Conservation (phyloP, 2,329 filamentous ascomycete species). For the Cladobotryum mycophilum region DNA sequence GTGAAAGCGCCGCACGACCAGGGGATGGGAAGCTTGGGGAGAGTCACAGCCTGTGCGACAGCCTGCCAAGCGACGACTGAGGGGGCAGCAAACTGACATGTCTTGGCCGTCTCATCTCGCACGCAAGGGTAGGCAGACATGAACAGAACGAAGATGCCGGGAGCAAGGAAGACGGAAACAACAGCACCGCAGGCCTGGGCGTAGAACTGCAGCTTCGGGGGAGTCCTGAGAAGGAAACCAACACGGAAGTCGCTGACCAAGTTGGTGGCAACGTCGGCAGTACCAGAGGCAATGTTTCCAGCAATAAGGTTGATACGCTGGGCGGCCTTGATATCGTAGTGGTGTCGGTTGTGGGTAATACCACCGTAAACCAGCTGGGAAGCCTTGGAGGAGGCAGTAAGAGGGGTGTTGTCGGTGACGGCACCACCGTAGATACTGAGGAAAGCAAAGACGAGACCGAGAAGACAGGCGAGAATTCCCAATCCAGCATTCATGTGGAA, state of each 20-base stretch:
- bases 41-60: slow-evolving; percentile 55
- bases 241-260: slow-evolving; percentile 60
- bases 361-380: slow-evolving; percentile 63
- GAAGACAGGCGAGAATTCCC: slow-evolving; percentile 47
- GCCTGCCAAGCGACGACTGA: slow-evolving; percentile 62
- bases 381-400: slow-evolving; percentile 62
- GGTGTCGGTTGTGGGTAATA: slow-evolving; percentile 50
- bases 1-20: slow-evolving; percentile 49
- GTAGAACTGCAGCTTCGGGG: slow-evolving; percentile 59
- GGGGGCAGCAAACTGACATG: slow-evolving; percentile 55
- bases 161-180: slow-evolving; percentile 60
- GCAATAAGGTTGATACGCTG: slow-evolving; percentile 62
- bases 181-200: slow-evolving; percentile 58
- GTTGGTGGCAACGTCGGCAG: slow-evolving; percentile 47
- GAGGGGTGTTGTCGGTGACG: slow-evolving; percentile 53
- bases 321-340: slow-evolving; percentile 43
- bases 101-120: slow-evolving; percentile 35
- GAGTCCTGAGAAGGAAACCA: slow-evolving; percentile 60
- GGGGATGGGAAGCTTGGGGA: slow-evolving; percentile 50
- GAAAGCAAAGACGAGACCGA: slow-evolving; percentile 54
- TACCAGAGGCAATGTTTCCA: slow-evolving; percentile 50
- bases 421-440: slow-evolving; percentile 44
- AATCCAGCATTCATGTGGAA: slow-evolving; percentile 53
- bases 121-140: slow-evolving; percentile 64
- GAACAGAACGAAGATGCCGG: slow-evolving; percentile 63